Conservation (phyloP, 2,329 filamentous ascomycete species). For the Plenodomus lindquistii region DNA sequence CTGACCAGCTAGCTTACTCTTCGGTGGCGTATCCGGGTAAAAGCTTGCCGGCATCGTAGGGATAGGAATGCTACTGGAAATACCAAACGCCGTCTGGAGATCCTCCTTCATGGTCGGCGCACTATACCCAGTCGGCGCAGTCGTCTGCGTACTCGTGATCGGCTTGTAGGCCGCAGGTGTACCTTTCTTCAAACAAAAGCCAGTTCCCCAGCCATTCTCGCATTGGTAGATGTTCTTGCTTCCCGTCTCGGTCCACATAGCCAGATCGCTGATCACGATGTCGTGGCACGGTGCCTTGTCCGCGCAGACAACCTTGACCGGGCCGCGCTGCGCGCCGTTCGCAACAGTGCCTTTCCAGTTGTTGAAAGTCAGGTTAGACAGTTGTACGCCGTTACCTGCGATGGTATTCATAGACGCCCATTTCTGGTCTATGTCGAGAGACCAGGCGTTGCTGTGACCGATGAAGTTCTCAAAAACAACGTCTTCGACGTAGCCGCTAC, state of each 20-base stretch:
- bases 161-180: constrained; percentile 32
- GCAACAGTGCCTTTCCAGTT: constrained; percentile 61
- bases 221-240: constrained; percentile 50
- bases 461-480: constrained; percentile 62
- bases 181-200: constrained; percentile 51
- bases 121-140: constrained; percentile 44
- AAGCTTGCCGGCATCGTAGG: constrained; percentile 48
- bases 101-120: constrained; percentile 44
- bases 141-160: constrained; percentile 40
- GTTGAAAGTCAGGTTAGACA: constrained; percentile 57
- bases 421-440: constrained; percentile 59
- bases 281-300: constrained; percentile 57
- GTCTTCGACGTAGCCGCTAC: constrained; percentile 57
- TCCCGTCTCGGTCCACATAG: constrained; percentile 58
- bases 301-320: constrained; percentile 58
- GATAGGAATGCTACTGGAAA: constrained; percentile 45
- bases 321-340: constrained; percentile 56
- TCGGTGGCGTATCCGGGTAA: constrained; percentile 43
- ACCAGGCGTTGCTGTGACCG: constrained; percentile 63
- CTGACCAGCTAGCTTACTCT: constrained; percentile 33
- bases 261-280: constrained; percentile 56
- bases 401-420: constrained; percentile 52
- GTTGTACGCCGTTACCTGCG: constrained; percentile 56
- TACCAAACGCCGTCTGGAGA: constrained; percentile 35
- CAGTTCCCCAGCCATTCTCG: constrained; percentile 54